Percentiles rank a stretch among this genome's conserved stretches.
Evolutionary conservation across 441 rosid species (phyloP).

Genomic region (Lepidium campestre): DNA sequence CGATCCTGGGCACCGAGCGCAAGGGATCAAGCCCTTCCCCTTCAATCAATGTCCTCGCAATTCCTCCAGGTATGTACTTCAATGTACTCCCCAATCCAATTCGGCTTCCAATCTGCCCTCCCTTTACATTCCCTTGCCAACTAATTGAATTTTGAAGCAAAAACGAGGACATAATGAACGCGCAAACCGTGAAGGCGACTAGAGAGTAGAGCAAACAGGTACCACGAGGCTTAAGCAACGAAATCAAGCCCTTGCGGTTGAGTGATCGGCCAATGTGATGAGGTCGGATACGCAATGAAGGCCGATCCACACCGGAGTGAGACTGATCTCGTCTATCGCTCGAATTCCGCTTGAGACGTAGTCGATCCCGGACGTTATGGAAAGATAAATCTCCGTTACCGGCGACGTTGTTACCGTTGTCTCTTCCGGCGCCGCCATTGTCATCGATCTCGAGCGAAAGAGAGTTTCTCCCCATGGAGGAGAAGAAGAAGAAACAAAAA

Average conservation of each 20-base stretch:
- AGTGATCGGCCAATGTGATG: slow-evolving; percentile 31
- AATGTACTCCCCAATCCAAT: slow-evolving; percentile 59
- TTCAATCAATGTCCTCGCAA: slow-evolving; percentile 31
- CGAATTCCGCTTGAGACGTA: slow-evolving; percentile 54
- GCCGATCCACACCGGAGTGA: slow-evolving; percentile 43
- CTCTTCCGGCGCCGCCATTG: slow-evolving; percentile 32
- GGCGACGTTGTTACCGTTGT: slow-evolving; percentile 19
- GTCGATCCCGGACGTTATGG: slow-evolving; percentile 64
- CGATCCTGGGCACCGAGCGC: slow-evolving; percentile 50
- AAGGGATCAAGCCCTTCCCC: slow-evolving; percentile 51
- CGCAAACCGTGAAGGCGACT: slow-evolving; percentile 58
- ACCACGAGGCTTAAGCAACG: slow-evolving; percentile 56
- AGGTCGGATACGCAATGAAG: slow-evolving; percentile 35
- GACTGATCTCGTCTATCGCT: slow-evolving; percentile 35
- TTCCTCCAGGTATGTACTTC: slow-evolving; percentile 45
- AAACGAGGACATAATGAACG: slow-evolving; percentile 70
- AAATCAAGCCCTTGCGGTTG: slow-evolving; percentile 47
- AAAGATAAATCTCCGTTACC: slow-evolving; percentile 30
- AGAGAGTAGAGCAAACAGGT: slow-evolving; percentile 55
- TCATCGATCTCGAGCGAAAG: slow-evolving; percentile 48
- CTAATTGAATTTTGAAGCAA: slow-evolving; percentile 77
- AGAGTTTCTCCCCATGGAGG: slow-evolving; percentile 31
- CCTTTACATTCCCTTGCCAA: slow-evolving; percentile 49
- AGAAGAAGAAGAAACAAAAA: background rate
- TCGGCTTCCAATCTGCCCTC: slow-evolving; percentile 36